A percentile compares a stretch with the other conserved stretches of the same genome.
These are phyloP conservation scores for Debaryomycetaceae sp. DNA, from an alignment of 1,139 yeast genomes.

Conservation along the genomic window DNA sequence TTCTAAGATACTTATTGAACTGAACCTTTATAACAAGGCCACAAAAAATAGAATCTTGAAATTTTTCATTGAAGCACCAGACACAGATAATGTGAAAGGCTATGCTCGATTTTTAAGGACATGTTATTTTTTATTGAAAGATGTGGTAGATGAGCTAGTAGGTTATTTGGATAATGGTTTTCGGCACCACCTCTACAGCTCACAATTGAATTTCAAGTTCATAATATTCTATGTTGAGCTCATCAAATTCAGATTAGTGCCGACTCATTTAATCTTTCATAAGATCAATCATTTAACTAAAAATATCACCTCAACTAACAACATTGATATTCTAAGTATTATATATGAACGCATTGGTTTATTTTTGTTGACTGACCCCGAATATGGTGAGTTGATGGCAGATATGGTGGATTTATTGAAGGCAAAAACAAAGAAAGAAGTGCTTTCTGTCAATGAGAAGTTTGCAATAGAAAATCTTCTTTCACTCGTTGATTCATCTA, in stretches of 20 bases:
- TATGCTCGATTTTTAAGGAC: constrained; percentile 71
- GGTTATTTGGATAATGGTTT: constrained; percentile 58
- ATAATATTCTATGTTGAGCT: constrained; percentile 70
- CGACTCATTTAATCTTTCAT: constrained; percentile 68
- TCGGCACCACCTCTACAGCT: constrained; percentile 55
- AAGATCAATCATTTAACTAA: constrained; percentile 57
- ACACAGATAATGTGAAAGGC: constrained; percentile 41
- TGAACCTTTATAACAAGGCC: constrained; percentile 65
- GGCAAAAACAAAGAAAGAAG: constrained; percentile 47
- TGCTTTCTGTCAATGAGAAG: constrained; percentile 53
- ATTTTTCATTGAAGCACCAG: constrained; percentile 51
- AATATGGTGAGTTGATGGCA: constrained; percentile 56
- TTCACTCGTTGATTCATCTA: constrained; percentile 60
- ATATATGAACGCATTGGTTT: constrained; percentile 76
- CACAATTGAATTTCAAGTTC: constrained; percentile 50
- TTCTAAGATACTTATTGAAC: constrained; percentile 53
- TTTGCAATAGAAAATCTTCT: constrained; percentile 61
- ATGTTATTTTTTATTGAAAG: constrained; percentile 47
- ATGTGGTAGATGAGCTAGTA: constrained; percentile 54
- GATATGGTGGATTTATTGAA: constrained; percentile 61
- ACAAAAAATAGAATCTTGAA: constrained; percentile 60
- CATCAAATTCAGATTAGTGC: constrained; percentile 74
- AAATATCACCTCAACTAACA: constrained; percentile 50
- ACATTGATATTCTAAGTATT: constrained; percentile 62
- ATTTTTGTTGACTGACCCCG: constrained; percentile 59